These are phyloP conservation scores for Solanum neorickii DNA, from an alignment of 257 asterid species.

Conservation along the genomic window DNA sequence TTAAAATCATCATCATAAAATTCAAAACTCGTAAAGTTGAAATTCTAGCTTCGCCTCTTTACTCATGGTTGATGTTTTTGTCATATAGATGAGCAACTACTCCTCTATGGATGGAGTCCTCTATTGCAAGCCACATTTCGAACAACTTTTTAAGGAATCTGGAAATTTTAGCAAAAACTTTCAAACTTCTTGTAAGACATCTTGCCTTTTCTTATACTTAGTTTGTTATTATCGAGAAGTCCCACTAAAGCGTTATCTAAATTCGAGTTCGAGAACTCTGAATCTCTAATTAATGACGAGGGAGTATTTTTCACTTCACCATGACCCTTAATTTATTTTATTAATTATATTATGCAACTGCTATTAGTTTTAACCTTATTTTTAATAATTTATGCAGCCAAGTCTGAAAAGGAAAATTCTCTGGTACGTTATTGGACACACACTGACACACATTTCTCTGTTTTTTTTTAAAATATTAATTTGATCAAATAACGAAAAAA, in stretches of 20 bases:
- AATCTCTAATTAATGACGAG: too few relatives aligned
- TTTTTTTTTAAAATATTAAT: neutral
- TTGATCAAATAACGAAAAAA: neutral
- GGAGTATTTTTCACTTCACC: neutral
- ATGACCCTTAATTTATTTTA: neutral
- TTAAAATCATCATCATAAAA: neutral
- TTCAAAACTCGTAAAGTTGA: neutral
- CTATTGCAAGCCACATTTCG: constrained; percentile 49
- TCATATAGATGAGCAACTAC: constrained; percentile 38
- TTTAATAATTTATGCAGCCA: neutral
- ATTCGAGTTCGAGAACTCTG: rapidly evolving
- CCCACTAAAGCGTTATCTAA: neutral
- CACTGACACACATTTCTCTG: neutral
- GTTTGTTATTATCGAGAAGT: neutral
- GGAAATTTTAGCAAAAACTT: constrained; percentile 50
- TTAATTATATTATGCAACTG: neutral
- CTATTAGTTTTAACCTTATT: neutral
- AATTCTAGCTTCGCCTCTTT: neutral
- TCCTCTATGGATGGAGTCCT: constrained; percentile 52
- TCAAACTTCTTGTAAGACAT: constrained; percentile 18
- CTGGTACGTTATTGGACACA: constrained; percentile 6
- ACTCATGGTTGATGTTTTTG: neutral
- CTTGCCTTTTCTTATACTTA: neutral
- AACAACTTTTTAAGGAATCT: constrained; percentile 43
- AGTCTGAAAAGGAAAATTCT: constrained; percentile 25